phyloP scores from a whole-genome alignment of 345 rosid genomes.

The Bruguiera gymnorhiza region DNA sequence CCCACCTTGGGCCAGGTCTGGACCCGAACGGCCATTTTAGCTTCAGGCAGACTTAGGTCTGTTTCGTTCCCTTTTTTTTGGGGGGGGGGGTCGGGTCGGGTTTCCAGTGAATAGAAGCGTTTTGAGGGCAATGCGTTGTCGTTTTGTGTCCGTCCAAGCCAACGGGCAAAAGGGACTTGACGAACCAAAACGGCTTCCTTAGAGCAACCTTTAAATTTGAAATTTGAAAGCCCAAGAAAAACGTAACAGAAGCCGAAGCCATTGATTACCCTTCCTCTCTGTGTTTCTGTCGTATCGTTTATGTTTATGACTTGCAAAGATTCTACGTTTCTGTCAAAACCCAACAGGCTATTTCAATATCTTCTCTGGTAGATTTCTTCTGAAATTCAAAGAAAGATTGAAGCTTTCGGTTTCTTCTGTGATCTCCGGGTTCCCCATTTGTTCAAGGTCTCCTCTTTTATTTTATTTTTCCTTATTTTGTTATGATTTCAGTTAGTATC shows the following conservation, averaged over 20 bases:
- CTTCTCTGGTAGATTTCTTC: not conserved
- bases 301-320: constrained; percentile 4
- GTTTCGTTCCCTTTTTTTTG: too few relatives aligned
- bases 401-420: not conserved
- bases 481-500: not conserved
- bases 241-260: constrained; percentile 20
- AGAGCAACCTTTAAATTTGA: constrained; percentile 12
- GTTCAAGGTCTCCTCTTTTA: not conserved
- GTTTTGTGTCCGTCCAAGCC: not conserved
- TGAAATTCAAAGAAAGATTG: not conserved
- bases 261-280: constrained; percentile 7
- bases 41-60: too few relatives aligned
- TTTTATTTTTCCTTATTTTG: not conserved
- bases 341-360: not conserved
- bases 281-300: not conserved
- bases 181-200: not conserved
- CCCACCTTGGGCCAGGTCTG: too few relatives aligned
- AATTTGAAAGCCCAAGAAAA: constrained; percentile 25
- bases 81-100: too few relatives aligned
- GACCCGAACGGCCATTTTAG: too few relatives aligned
- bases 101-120: not conserved
- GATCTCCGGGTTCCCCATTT: constrained; percentile 1
- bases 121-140: not conserved
- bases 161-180: not conserved
- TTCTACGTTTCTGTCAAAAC: not conserved